A percentile compares a stretch with the other conserved stretches of the same genome.
phyloP scores from a whole-genome alignment of 2,329 filamentous ascomycete species.

The Fusarium sambucinum region DNA sequence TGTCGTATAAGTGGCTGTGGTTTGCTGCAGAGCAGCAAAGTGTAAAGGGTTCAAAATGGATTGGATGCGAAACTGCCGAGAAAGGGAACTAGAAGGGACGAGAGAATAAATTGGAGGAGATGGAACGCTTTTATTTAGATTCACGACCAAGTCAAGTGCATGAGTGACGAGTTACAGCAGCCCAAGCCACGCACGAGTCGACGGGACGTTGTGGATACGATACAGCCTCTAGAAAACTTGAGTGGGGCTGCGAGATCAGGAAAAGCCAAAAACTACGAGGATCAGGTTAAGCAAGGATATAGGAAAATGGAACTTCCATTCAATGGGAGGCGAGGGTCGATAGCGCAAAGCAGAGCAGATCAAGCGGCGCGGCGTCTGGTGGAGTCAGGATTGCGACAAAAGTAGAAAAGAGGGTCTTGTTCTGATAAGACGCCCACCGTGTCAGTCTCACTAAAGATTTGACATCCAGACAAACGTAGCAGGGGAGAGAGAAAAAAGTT shows the following conservation, averaged over 20 bases:
- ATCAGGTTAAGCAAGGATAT: constrained; percentile 35
- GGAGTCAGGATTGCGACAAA: constrained; percentile 45
- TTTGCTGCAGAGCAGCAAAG: constrained; percentile 34
- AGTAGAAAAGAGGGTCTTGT: constrained; percentile 48
- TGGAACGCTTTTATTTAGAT: constrained; percentile 47
- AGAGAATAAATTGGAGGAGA: constrained; percentile 44
- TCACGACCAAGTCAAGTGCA: constrained; percentile 35
- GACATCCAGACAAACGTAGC: constrained; percentile 27
- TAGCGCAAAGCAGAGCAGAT: constrained; percentile 42
- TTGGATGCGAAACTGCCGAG: constrained; percentile 40
- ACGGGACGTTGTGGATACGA: constrained; percentile 40
- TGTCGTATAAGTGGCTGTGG: constrained; percentile 23
- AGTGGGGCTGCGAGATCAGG: constrained; percentile 45
- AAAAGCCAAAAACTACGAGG: constrained; percentile 35
- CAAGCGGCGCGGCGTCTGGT: constrained; percentile 43
- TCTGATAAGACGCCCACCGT: constrained; percentile 47
- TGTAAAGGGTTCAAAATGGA: constrained; percentile 1
- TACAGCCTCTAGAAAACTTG: constrained; percentile 38
- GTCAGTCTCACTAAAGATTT: constrained; percentile 30
- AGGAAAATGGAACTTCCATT: constrained; percentile 29
- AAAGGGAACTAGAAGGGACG: constrained; percentile 35
- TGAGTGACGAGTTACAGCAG: constrained; percentile 41
- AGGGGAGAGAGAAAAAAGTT: constrained; percentile 12
- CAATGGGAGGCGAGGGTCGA: constrained; percentile 41
- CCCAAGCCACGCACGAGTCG: constrained; percentile 41